Conservation (phyloP, 1,284 basidiomycete species). For the Ustilago hordei region DNA sequence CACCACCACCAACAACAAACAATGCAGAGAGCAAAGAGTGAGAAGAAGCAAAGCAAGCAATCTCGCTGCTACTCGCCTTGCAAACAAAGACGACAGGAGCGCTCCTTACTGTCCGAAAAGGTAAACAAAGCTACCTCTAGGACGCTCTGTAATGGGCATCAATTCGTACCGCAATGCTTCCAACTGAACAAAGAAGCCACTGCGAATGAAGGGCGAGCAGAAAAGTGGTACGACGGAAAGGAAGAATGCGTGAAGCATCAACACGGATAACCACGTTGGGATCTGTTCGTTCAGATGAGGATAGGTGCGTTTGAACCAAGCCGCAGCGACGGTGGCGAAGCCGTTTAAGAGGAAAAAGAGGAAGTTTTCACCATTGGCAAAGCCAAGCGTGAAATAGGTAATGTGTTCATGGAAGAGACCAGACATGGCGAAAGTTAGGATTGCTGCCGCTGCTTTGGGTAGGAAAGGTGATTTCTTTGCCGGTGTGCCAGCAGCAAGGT, state of each 20-base stretch:
- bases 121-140: constrained; percentile 61
- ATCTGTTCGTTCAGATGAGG: constrained; percentile 60
- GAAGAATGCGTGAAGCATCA: constrained; percentile 63
- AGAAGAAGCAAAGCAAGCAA: not conserved
- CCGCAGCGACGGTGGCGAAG: constrained; percentile 60
- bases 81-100: not conserved
- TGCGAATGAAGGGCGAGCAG: constrained; percentile 63
- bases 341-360: constrained; percentile 68
- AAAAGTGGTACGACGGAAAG: constrained; percentile 60
- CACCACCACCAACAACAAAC: no score
- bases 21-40: not conserved
- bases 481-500: constrained; percentile 1
- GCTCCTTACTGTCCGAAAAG: constrained; percentile 53
- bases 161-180: constrained; percentile 61
- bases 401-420: constrained; percentile 68
- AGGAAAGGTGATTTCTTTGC: constrained; percentile 52
- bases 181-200: constrained; percentile 64
- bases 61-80: no score
- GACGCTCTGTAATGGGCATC: constrained; percentile 49
- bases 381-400: constrained; percentile 59
- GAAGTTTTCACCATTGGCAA: constrained; percentile 66
- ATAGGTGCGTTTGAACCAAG: constrained; percentile 59
- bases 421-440: constrained; percentile 64
- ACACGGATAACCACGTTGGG: constrained; percentile 52
- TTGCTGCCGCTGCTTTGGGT: constrained; percentile 61